Evolutionary conservation across 306 rosid species (phyloP).

Genomic region (Abrus pulchellus): DNA sequence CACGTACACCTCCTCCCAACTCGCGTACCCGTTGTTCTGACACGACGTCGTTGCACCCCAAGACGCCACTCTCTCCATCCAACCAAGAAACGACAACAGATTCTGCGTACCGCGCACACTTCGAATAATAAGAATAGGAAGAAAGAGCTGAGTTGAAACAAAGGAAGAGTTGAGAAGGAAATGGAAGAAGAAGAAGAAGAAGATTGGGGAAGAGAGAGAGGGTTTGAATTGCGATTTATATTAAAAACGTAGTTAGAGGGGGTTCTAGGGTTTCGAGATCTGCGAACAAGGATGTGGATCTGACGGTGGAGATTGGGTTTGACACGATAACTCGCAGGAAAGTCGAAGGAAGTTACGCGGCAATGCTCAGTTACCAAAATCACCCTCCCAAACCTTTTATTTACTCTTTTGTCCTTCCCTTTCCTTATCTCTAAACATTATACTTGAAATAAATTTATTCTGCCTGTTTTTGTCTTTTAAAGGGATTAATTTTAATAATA

Average conservation of each 20-base stretch:
- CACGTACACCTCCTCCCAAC: slow-evolving; percentile 78
- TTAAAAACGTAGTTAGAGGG: slow-evolving; percentile 28
- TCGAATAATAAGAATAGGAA: not conserved
- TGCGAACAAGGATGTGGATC: slow-evolving; percentile 44
- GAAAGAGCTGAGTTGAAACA: not conserved
- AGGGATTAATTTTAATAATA: no score
- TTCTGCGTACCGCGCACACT: slow-evolving; percentile 16
- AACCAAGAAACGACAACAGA: not conserved
- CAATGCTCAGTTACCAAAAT: not conserved
- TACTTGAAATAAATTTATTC: no score
- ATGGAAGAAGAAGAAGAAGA: not conserved
- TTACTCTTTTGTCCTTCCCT: not conserved
- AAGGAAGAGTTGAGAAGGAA: not conserved
- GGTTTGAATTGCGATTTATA: slow-evolving; percentile 49
- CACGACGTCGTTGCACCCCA: slow-evolving; percentile 47
- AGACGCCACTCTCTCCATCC: slow-evolving; percentile 62
- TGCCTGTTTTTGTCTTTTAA: no score
- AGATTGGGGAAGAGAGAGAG: not conserved
- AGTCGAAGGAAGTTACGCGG: slow-evolving; percentile 65
- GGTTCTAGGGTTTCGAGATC: slow-evolving; percentile 78
- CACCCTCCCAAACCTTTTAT: not conserved
- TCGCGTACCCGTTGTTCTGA: slow-evolving; percentile 49
- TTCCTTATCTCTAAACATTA: no score
- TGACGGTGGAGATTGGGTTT: slow-evolving; percentile 59
- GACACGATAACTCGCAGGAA: slow-evolving; percentile 45